Evolutionary conservation across 225 moss, liverwort and hornwort species (phyloP), one percentile per base, ranked within the genome.

Genomic region (Rhytidiadelphus loreus): DNA sequence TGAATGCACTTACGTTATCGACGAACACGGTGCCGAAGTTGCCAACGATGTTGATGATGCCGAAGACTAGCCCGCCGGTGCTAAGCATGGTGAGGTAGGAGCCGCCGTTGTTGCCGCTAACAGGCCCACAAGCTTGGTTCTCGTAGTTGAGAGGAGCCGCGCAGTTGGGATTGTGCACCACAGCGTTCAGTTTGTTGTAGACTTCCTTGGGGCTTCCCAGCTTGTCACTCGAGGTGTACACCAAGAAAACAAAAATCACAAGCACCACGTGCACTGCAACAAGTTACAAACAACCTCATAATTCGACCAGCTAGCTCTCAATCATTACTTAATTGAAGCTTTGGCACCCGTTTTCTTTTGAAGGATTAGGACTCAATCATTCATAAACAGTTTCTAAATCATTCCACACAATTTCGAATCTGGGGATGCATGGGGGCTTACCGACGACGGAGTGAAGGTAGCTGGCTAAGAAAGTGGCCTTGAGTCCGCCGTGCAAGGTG

Each of bases 11-110:
- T 85, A 96, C 96, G 83, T 97, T 97, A 68, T 97, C 95, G 23
- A 97, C 94, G 50, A 97, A 97, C 44, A 97, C 95, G 6, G 96
- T 97, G 88, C 96, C 96, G 84, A 97, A 97, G 91, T 97, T 96
- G 73, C 96, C 96, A 20, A 97, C 95, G 65, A 97, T 95, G 92
- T 97, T 97, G 91, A 97, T 96, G 90, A 97, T 90, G 30, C 95
- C 96, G 60, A 96, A 97, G 71, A 97, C 95, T 35, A 97, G 81
- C 37, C 97, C 97, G 24, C 97, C 95, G 5, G 90, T 92, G 82
- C 94, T 95, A 55, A 97, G 93, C 97, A 97, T 96, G 50, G 96
- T 96, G 43, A 97, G 95, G 60, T 96, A 97, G 3, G 96, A 95
- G 11, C 97, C 96, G 46, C 96, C 95, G 28, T 92, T 77, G 80